phyloP scores from a whole-genome alignment of 2,329 filamentous ascomycete species.

The Elsinoe arachidis region DNA sequence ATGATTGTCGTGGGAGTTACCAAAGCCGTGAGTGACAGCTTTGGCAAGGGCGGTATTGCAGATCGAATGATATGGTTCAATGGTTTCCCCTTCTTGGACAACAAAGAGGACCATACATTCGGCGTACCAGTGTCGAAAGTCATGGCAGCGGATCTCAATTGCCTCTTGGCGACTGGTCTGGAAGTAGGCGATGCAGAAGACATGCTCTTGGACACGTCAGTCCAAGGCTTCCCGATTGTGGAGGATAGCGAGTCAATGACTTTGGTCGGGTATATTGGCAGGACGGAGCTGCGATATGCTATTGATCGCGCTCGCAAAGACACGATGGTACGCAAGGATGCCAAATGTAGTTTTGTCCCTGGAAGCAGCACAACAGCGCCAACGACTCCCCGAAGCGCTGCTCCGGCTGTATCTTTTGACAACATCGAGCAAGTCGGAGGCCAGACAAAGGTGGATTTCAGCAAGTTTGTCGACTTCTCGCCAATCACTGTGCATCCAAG shows the following conservation, averaged over 20 bases:
- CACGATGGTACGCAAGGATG: constrained; percentile 53
- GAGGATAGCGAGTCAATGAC: constrained; percentile 62
- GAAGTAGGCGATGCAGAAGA: constrained; percentile 68
- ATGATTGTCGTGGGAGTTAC: constrained; percentile 99
- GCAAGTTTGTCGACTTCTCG: constrained; percentile 78
- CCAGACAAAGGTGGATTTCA: constrained; percentile 63
- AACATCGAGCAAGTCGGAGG: constrained; percentile 49
- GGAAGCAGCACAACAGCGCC: constrained; percentile 12
- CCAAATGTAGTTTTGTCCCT: constrained; percentile 61
- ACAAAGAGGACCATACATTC: constrained; percentile 95
- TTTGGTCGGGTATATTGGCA: constrained; percentile 83
- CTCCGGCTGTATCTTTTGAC: constrained; percentile 46
- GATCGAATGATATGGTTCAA: constrained; percentile 99
- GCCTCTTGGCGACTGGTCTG: constrained; percentile 65
- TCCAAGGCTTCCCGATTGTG: constrained; percentile 88
- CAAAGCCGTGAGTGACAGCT: constrained; percentile 82
- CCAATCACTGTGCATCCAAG: constrained; percentile 86
- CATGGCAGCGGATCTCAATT: constrained; percentile 71
- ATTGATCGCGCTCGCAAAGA: constrained; percentile 70
- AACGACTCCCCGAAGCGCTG: constrained; percentile 26
- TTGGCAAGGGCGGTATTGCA: constrained; percentile 93
- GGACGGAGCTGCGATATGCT: constrained; percentile 84
- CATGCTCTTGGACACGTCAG: constrained; percentile 67
- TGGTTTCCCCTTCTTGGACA: constrained; percentile 92
- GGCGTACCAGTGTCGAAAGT: constrained; percentile 85